Evolutionary conservation across 305 asterid species (phyloP), one percentile per base, ranked within the genome.

Genomic region (Nicotiana rustica): DNA sequence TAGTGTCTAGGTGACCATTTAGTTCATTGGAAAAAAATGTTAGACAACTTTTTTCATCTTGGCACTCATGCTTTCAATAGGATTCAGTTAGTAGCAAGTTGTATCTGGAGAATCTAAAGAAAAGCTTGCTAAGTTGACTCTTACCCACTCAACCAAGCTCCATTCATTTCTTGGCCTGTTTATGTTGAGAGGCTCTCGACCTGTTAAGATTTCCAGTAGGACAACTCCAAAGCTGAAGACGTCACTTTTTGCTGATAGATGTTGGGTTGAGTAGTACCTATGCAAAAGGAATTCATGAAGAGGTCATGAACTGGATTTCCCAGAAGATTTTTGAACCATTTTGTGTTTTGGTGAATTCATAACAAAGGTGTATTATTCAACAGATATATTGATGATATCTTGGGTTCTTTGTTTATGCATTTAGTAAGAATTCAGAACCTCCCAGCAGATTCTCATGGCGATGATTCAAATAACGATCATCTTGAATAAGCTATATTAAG

Each of bases 91-190:
- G 33, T 41, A 76, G 49, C 44, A 75, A 14, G 13, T 60, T 67
- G 69, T 62, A 41, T 31, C 35, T 61, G 59, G 36, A 80, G 12
- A 66, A 68, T 61, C 21, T 61, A 64, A 57, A 21, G 31, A 44
- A 56, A 66, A 18, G 62, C 38, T 47, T 65, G 85, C 25, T 21
- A 84, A 79, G 83, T 55, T 76, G 87, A 78, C 61, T 4, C 89
- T 80, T 91, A 94, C 98, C 98, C 98, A 95, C 91, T 95, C 98
- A 59, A 93, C 97, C 90, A 95, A 87, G 89, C 98, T 95, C 98
- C 98, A 95, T 83, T 93, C 97, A 44, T 88, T 88, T 57, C 92
- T 88, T 80, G 97, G 97, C 90, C 97, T 89, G 83, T 84, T 88
- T 82, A 92, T 87, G 82, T 94, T 92, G 86, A 94, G 98, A 84